Base-by-base conservation (phyloP, 139 green algal species). In the Tetraselmis striata region DNA sequence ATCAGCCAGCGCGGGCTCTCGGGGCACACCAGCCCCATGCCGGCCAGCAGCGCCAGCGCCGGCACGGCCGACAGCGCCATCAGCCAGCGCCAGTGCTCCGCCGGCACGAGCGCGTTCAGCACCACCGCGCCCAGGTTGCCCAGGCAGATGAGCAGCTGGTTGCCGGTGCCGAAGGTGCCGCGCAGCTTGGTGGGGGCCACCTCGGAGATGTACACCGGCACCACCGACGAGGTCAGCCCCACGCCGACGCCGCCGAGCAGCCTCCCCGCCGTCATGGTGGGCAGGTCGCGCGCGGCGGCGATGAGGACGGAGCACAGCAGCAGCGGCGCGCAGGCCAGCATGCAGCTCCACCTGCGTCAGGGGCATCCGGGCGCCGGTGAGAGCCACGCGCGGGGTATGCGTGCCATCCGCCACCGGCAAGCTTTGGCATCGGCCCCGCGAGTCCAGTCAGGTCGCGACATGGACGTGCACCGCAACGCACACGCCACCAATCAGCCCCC, bases 121-220 rank as follows among this genome's bases (percentile, higher is more conserved):
- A 97, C 32, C 81, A 99, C 88, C 2, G 96, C 96, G 0, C 59
- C 89, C 59, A 99, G 88, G 88, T 99, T 99, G 78, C 96, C 96
- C 18, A 98, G 59, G 87, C 93, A 98, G 86, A 99, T 99, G 82
- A 92, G 85, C n/a, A 99, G 89, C 92, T 99, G 96, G 88, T 99
- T 99, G 25, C 97, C 78, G 31, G 87, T 91, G 31, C 96, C 96
- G 59, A 99, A 85, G 0, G 90, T 82, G 30, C 96, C 96, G 25
- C 96, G 92, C 75, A 97, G 59, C 5, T 85, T 29, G 5, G 94
- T 94, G 74, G 96, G 96, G 0, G 94, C 88, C 0, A 98, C 90
- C 90, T 97, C 94, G 27, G 88, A 93, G 81, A 99, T 98, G 92
- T 98, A 98, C 1, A 98, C 89, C 1, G 96, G 97, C 27, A 98